phyloP scores from a whole-genome alignment of 208 protist species.

The Trypanosoma platydactyli region DNA sequence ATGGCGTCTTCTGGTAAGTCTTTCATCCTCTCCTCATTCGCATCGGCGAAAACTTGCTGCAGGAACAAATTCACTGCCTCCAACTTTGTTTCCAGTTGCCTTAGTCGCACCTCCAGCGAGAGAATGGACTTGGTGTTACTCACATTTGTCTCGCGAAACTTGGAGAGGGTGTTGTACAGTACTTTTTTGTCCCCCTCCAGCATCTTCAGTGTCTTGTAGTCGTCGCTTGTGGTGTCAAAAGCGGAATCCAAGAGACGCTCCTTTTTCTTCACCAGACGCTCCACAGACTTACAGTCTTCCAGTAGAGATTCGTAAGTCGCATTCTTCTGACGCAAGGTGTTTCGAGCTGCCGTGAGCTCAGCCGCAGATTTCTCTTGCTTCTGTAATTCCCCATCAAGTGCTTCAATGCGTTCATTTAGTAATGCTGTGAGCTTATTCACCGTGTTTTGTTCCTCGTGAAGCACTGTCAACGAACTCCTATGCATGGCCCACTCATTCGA shows the following conservation, averaged over 20 bases:
- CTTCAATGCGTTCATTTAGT: slow-evolving; percentile 51
- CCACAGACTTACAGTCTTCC: slow-evolving; percentile 63
- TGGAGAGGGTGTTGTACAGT: slow-evolving; percentile 67
- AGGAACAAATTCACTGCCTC: slow-evolving; percentile 77
- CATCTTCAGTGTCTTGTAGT: slow-evolving; percentile 66
- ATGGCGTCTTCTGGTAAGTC: slow-evolving; percentile 48
- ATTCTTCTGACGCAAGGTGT: slow-evolving; percentile 44
- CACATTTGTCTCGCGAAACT: slow-evolving; percentile 65
- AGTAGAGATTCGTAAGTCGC: slow-evolving; percentile 35
- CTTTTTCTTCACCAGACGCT: slow-evolving; percentile 84
- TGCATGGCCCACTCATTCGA: slow-evolving; percentile 57
- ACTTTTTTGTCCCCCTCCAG: slow-evolving; percentile 79
- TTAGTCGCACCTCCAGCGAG: slow-evolving; percentile 71
- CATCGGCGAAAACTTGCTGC: slow-evolving; percentile 71
- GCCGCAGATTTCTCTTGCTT: slow-evolving; percentile 41
- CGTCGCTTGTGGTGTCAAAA: slow-evolving; percentile 33
- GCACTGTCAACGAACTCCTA: slow-evolving; percentile 33
- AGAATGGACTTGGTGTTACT: slow-evolving; percentile 79
- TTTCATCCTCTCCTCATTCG: slow-evolving; percentile 45
- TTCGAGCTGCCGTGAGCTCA: slow-evolving; percentile 52
- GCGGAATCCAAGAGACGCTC: slow-evolving; percentile 57
- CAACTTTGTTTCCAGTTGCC: slow-evolving; percentile 72
- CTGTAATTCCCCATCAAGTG: slow-evolving; percentile 41
- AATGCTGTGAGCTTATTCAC: slow-evolving; percentile 43
- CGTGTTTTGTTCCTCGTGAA: slow-evolving; percentile 54